Evolutionary conservation across 495 filamentous ascomycete species (phyloP).

Genomic region (Aspergillus carlsbadensis): DNA sequence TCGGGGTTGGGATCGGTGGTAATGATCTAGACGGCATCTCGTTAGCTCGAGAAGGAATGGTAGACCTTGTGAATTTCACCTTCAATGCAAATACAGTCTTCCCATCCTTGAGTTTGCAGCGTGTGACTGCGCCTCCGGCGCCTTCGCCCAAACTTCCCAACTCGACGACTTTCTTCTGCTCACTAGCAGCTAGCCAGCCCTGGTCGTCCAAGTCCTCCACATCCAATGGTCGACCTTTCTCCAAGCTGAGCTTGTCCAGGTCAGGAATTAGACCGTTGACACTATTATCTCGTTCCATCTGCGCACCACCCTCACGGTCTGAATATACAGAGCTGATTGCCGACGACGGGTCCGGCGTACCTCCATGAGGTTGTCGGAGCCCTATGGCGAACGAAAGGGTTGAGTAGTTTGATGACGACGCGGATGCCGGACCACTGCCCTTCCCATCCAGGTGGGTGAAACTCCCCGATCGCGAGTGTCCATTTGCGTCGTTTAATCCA

Average conservation of each 20-base stretch:
- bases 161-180: conserved; percentile 82
- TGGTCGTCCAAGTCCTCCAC: conserved; percentile 94
- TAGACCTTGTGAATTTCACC: conserved; percentile 49
- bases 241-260: conserved; percentile 70
- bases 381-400: conserved; percentile 71
- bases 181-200: conserved; percentile 89
- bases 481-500: conserved; percentile 70
- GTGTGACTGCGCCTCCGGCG: conserved; percentile 92
- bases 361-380: conserved; percentile 55
- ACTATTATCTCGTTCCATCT: conserved; percentile 76
- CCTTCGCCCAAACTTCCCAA: conserved; percentile 91
- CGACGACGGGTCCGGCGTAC: conserved; percentile 82
- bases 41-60: background rate
- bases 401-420: conserved; percentile 80
- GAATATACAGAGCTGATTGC: conserved; percentile 84
- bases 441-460: conserved; percentile 71
- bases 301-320: conserved; percentile 62
- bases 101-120: conserved; percentile 81
- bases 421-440: conserved; percentile 73
- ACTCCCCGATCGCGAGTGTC: conserved; percentile 72
- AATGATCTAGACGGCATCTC: conserved; percentile 65
- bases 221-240: conserved; percentile 78
- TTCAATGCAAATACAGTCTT: conserved; percentile 97
- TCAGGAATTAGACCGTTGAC: conserved; percentile 64
- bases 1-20: conserved; percentile 97